Conservation (phyloP, 2,329 filamentous ascomycete genomes). For the Aspergillus pseudoviridinutans region DNA sequence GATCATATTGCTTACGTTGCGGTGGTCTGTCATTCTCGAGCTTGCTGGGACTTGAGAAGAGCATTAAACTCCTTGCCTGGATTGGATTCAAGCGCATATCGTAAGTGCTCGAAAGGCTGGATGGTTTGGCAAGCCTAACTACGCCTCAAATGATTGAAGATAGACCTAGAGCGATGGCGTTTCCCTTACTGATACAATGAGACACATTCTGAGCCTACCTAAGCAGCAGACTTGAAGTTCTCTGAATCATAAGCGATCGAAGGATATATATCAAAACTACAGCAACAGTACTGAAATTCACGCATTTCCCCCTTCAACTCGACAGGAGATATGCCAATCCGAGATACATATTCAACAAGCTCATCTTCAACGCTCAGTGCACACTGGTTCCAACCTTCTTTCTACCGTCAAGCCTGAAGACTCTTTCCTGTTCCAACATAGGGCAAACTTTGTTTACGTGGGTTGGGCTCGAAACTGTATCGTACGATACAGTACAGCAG, state of each 20-base stretch:
- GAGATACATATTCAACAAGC: not conserved
- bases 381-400: not conserved
- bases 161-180: not conserved
- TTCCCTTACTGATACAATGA: not conserved
- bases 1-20: too few relatives aligned
- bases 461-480: not conserved
- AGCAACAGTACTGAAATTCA: not conserved
- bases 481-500: not conserved
- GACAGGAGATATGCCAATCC: too few relatives aligned
- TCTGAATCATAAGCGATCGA: not conserved
- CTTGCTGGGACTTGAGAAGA: not conserved
- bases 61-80: not conserved
- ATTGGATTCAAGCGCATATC: not conserved
- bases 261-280: not conserved
- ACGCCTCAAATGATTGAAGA: not conserved
- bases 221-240: not conserved
- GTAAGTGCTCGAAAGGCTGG: not conserved
- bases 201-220: not conserved
- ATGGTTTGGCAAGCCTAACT: not conserved
- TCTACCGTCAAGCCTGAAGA: not conserved
- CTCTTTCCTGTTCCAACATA: not conserved
- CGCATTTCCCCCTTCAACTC: too few relatives aligned
- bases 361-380: not conserved
- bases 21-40: not conserved
- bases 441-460: not conserved